These are phyloP conservation scores for Saturnispora halmiae DNA, from an alignment of 805 yeast species.

Conservation along the genomic window DNA sequence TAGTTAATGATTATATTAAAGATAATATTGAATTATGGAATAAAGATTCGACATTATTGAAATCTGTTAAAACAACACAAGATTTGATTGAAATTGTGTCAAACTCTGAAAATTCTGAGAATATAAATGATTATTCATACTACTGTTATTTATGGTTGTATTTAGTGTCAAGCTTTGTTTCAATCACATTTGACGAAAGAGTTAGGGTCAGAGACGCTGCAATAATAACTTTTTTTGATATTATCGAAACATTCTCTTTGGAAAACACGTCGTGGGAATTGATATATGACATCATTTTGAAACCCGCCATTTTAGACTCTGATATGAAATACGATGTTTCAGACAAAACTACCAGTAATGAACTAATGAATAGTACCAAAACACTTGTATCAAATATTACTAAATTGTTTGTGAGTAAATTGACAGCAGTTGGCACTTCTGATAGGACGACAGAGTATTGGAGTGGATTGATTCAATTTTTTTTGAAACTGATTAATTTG, in stretches of 20 bases:
- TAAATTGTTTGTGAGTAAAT: slow-evolving; percentile 47
- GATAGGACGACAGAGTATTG: slow-evolving; percentile 35
- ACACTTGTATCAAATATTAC: slow-evolving; percentile 59
- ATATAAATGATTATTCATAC: slow-evolving; percentile 19
- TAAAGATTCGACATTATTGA: neutral
- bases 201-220: slow-evolving; percentile 86
- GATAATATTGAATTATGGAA: slow-evolving; percentile 21
- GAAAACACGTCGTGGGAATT: slow-evolving; percentile 56
- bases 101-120: slow-evolving; percentile 9
- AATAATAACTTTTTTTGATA: slow-evolving; percentile 77
- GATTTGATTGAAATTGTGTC: slow-evolving; percentile 16
- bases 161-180: slow-evolving; percentile 51
- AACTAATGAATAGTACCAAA: slow-evolving; percentile 54
- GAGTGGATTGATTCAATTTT: slow-evolving; percentile 46
- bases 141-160: slow-evolving; percentile 51
- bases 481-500: slow-evolving; percentile 32
- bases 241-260: slow-evolving; percentile 62
- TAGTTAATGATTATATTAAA: slow-evolving; percentile 69
- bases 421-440: slow-evolving; percentile 29
- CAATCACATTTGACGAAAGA: slow-evolving; percentile 54
- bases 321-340: slow-evolving; percentile 7
- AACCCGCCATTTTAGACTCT: slow-evolving; percentile 34
- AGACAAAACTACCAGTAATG: slow-evolving; percentile 16
- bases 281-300: slow-evolving; percentile 56
- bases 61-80: slow-evolving; percentile 17